Evolutionary conservation across 169 alveolate species (phyloP), one percentile per base, ranked within the genome.

Genomic region (Plasmodium cynomolgi): DNA sequence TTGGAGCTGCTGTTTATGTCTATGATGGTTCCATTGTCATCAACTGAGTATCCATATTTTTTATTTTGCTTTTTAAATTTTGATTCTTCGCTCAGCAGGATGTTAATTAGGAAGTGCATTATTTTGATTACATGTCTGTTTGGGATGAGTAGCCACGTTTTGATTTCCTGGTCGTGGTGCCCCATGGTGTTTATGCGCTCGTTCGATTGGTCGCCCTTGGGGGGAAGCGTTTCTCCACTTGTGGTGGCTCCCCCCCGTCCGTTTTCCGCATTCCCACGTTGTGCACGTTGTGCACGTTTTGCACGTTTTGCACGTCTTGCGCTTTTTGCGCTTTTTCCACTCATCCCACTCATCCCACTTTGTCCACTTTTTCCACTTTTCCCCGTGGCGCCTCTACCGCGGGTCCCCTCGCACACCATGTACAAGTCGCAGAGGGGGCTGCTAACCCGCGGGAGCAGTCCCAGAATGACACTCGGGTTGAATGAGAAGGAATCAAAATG

Each of bases 91-190:
- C 41, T 91, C 58, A 83, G 56, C 33, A 91, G 77, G 26, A 82
- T 71, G 83, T 91, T 91, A 50, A 91, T 44, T 41, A 82, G 50
- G 41, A 91, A 83, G 56, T 81, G 79, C 54, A 91, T 72, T 17
- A 91, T 91, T 71, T 74, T 81, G 20, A 91, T 91, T 7, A 91
- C 71, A 33, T 81, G 62, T 82, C 54, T 91, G 47, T 82, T 82
- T 37, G 95, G 92, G 39, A 91, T 82, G 29, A 91, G 77, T 33
- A 83, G n/a, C 95, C 95, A 91, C 29, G 95, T 91, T 33, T 91
- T 91, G 29, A 91, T 81, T 79, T 91, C 88, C 34, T 82, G 20
- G 26, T 72, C 92, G 31, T 91, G 17, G 39, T 75, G 17, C 23
- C 20, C 33, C 47, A 47, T 68, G 41, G 39, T 20, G 81, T 75